A percentile compares a stretch with the other conserved stretches of the same genome.
Evolutionary conservation across 176 grass and related monocot species (phyloP).

Genomic region (Thinopyrum elongatum): DNA sequence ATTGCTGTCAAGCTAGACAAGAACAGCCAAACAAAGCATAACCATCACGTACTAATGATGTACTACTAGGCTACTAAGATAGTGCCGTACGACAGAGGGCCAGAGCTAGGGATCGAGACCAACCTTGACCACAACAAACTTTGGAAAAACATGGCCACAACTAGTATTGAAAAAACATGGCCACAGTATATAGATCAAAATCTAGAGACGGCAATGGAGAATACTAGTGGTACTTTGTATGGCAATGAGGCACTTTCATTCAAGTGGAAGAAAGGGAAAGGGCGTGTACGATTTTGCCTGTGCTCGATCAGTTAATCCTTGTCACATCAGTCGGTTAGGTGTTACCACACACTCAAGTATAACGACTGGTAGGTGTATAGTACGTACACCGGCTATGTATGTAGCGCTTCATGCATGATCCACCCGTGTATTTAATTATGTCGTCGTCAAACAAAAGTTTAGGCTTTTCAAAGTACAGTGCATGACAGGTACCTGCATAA

Average conservation of each 20-base stretch:
- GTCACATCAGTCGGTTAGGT: not conserved
- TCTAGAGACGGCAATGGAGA: not conserved
- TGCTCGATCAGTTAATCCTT: not conserved
- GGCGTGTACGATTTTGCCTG: not conserved
- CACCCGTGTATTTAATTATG: not conserved
- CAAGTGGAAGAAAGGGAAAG: not conserved
- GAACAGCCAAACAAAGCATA: not conserved
- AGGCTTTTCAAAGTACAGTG: not conserved
- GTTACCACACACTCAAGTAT: not conserved
- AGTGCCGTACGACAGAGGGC: not conserved
- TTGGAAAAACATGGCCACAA: not conserved
- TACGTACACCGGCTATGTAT: not conserved
- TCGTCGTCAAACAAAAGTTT: not conserved
- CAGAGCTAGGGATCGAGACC: not conserved
- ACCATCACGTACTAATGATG: not conserved
- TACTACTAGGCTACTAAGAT: not conserved
- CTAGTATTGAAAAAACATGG: not conserved
- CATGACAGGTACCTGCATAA: not conserved
- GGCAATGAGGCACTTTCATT: not conserved
- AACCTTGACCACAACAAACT: not conserved
- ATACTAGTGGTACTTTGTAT: not conserved
- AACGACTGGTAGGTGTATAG: not conserved
- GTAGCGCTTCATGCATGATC: not conserved
- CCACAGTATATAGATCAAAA: constrained; percentile 12
- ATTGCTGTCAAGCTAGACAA: not conserved